Evolutionary conservation across 2,329 filamentous ascomycete genomes (phyloP), one percentile per base, ranked within the genome.

Genomic region (Aureobasidium sp.): DNA sequence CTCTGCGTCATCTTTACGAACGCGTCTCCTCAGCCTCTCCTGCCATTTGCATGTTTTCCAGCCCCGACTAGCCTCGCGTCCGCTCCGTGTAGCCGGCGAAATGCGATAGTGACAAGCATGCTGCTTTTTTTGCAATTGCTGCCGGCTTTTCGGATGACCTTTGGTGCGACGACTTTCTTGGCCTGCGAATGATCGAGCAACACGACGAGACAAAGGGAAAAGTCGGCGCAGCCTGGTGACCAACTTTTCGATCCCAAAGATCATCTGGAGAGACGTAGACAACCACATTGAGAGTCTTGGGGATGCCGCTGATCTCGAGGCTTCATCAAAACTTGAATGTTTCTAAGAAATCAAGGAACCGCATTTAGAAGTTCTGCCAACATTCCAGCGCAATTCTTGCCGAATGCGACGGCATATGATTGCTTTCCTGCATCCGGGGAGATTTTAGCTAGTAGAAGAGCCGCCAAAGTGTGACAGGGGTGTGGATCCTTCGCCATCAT

Each of bases 321-420:
- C 20, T 39, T 48, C 42, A 34, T n/a, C 14, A 42, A 55, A 47
- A 58, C 31, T 20, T 58, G 37, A n/a, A 42, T 34, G 17, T 14
- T 57, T 8, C 25, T 1, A 9, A 20, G 25, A 57, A 57, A 44
- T 57, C 53, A 45, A 29, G 53, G 41, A 57, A 42, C 5, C 9
- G 22, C 11, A 22, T 14, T 14, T 31, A 25, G 12, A 22, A 55
- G 14, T 29, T 20, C 15, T 11, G 34, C 37, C 42, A 58, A 48
- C 41, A 58, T 58, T 58, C 55, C 55, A 39, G 25, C 12, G 55
- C 42, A 58, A 39, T 48, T 58, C 11, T 48, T 58, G 20, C 55
- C 55, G 55, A 58, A 58, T 58, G 55, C 55, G 55, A 57, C 53
- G 20, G 29, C 47, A 49, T 34, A 14, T 36, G 29, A 36, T 51